Base-by-base conservation (phyloP, 1,284 basidiomycete genomes). In the Marasmius fiardii region DNA sequence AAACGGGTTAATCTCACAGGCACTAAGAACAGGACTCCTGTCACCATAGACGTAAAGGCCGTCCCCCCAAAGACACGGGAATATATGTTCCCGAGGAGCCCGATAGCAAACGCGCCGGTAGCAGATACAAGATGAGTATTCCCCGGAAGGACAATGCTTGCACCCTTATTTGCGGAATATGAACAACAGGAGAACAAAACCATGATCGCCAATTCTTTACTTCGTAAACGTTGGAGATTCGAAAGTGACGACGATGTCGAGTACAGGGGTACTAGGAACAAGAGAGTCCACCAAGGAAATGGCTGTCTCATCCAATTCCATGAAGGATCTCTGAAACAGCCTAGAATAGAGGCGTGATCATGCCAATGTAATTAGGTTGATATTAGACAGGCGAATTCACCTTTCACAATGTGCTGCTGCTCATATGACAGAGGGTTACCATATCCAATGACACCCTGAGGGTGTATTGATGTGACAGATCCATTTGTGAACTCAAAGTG, bases 21-120 rank as follows among this genome's bases (percentile, higher is more conserved):
- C 11, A 93, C 90, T 31, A 93, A 75, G 70, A 93, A 93, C 53
- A 93, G 73, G 16, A 94, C 88, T 24, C 91, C 89, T 2, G 90
- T 90, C n/a, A 92, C 89, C 88, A 92, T 93, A 14, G 89, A 85
- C 0, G 92, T 93, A 68, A 94, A 95, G 2, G 92, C 90, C 3
- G 87, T 88, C 50, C 90, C 92, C 26, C 85, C 81, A 62, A 88
- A 80, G 33, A 91, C 68, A 43, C 90, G 80, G 45, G 91, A 92
- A 66, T 93, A 94, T 14, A 85, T 67, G 65, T 93, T 93, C 44
- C 92, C 92, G 41, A 93, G 78, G 14, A 88, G 71, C 55, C 92
- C 92, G 60, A 93, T 87, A 53, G 89, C 82, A 65, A 93, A 83
- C 18, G 92, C 89, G n/a, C 90, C 91, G 59, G 86, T 79, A 41